Evolutionary conservation across 2,329 filamentous ascomycete species (phyloP).

Genomic region (Periconia sp.): DNA sequence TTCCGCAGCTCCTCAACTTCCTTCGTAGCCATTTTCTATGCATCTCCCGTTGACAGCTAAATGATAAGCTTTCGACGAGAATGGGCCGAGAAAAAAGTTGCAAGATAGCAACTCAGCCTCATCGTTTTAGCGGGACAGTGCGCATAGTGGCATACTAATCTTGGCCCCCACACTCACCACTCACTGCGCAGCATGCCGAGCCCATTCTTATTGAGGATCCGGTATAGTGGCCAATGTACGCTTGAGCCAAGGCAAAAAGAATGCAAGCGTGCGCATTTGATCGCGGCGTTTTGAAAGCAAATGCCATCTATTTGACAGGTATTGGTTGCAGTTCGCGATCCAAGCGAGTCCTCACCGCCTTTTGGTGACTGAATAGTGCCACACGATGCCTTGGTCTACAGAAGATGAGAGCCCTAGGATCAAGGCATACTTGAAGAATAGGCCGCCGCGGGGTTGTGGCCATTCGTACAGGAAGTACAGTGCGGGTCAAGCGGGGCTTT

Average conservation of each 20-base stretch:
- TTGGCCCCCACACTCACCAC: slow-evolving; percentile 24
- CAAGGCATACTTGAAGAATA: no score
- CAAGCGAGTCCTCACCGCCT: slow-evolving; percentile 25
- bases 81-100: no score
- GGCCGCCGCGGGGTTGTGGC: no score
- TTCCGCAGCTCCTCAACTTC: slow-evolving; percentile 40
- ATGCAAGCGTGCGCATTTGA: slow-evolving; percentile 9
- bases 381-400: no score
- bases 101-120: no score
- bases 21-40: slow-evolving; percentile 26
- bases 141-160: slow-evolving; percentile 8
- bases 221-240: slow-evolving; percentile 10
- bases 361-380: slow-evolving; percentile 3
- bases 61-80: neutral
- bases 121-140: slow-evolving; percentile 3
- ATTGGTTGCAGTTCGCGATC: neutral
- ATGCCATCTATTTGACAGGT: neutral
- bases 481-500: neutral
- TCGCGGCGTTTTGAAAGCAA: neutral
- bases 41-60: neutral
- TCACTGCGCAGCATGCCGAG: no score
- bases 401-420: no score
- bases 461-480: neutral
- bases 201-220: slow-evolving; percentile 18
- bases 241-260: slow-evolving; percentile 12